Evolutionary conservation across 768 basidiomycete genomes (phyloP), one percentile per base, ranked within the genome.

Genomic region (Hericium coralloides): DNA sequence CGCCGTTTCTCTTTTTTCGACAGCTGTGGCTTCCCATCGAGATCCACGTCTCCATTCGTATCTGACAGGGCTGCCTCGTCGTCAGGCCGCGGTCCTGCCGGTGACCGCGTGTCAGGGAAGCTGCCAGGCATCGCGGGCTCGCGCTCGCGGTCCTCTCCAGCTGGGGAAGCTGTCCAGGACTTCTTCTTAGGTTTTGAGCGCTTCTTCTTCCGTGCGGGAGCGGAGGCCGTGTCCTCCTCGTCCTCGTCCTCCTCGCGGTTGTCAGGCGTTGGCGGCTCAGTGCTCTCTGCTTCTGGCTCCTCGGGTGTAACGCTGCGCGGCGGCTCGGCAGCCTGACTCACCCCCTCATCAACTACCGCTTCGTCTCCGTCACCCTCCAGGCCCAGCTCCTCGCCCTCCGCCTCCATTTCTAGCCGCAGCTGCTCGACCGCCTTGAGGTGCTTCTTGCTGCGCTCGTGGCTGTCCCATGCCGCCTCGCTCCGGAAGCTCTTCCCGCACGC

Each of bases 371-470:
- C 49, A 23, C 26, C 62, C 18, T 53, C 64, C 6, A 90, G 70
- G 0, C 76, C 84, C 4, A 97, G 68, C 59, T 79, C 81, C 52
- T 81, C 79, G 58, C 90, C 79, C 63, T 98, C 92, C 55, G 74
- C 72, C 61, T 75, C 67, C 89, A 99, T 97, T 64, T 89, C 81
- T 63, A 76, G 75, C 68, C 81, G 83, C 58, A 99, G 66, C 61
- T 74, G 76, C 65, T 91, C 90, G 12, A 98, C 83, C 60, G 93
- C 90, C 69, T 87, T 91, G 67, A 89, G 67, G 65, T 99, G 97
- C 70, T 93, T 97, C 72, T 89, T 89, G 69, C 94, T 97, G 61
- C 94, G 77, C 69, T 98, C 97, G 61, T 98, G 97, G 68, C 93
- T 98, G 63, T 85, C 78, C 95, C 95, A 99, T 4, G 93, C 91